phyloP scores from a whole-genome alignment of 1,139 yeast species.

The Yamadazyma pseudoaaseri region DNA sequence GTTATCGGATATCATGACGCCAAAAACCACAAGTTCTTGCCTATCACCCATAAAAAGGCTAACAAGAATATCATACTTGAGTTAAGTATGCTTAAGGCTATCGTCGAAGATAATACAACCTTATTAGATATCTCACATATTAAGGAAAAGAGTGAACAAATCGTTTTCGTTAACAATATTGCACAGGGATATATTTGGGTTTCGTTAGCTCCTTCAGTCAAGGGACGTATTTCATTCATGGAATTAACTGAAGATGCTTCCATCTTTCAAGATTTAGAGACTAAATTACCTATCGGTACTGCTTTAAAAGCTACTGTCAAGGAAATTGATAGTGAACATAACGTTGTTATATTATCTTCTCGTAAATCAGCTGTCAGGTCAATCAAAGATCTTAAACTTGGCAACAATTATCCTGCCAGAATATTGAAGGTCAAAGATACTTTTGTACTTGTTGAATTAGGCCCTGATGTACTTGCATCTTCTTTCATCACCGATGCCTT shows the following conservation, averaged over 20 bases:
- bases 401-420: conserved; percentile 62
- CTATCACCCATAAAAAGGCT: conserved; percentile 59
- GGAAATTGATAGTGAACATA: conserved; percentile 53
- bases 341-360: conserved; percentile 50
- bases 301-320: conserved; percentile 63
- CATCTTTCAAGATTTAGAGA: conserved; percentile 50
- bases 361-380: conserved; percentile 42
- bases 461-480: conserved; percentile 60
- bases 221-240: conserved; percentile 66
- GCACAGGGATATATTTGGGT: conserved; percentile 63
- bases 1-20: conserved; percentile 80
- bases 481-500: conserved; percentile 78
- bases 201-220: conserved; percentile 64
- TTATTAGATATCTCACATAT: conserved; percentile 37
- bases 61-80: conserved; percentile 63
- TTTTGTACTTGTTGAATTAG: conserved; percentile 66
- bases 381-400: conserved; percentile 55
- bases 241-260: conserved; percentile 61
- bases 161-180: conserved; percentile 54
- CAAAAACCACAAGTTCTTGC: conserved; percentile 65
- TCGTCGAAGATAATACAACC: conserved; percentile 20
- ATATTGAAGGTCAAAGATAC: conserved; percentile 61
- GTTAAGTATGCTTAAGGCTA: conserved; percentile 51
- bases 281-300: conserved; percentile 65
- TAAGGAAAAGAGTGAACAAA: conserved; percentile 41